These are phyloP conservation scores for Erucastrum elatum DNA, from an alignment of 345 rosid species.

Conservation along the genomic window DNA sequence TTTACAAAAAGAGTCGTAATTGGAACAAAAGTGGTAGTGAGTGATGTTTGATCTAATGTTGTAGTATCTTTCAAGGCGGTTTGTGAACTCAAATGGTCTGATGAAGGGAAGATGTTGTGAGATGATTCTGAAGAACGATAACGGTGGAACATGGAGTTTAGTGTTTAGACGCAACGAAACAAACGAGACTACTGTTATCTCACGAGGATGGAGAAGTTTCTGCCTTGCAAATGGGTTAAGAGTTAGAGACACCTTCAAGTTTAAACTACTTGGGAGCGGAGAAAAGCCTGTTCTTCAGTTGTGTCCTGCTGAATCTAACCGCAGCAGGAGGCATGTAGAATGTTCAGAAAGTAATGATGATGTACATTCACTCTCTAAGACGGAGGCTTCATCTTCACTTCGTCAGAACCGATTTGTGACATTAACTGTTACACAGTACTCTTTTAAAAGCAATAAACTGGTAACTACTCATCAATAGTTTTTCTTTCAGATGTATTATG, in stretches of 20 bases:
- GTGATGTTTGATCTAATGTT: not conserved
- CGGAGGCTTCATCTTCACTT: slow-evolving; percentile 16
- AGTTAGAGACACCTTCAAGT: slow-evolving; percentile 22
- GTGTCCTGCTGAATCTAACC: slow-evolving; percentile 12
- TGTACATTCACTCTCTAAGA: slow-evolving; percentile 7
- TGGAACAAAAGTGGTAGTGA: not conserved
- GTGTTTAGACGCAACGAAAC: not conserved
- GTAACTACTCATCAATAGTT: not conserved
- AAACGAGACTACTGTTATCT: not conserved
- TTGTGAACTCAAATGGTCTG: slow-evolving; percentile 26
- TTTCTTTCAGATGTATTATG: not conserved
- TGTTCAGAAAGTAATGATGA: not conserved
- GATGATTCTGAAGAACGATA: slow-evolving; percentile 27
- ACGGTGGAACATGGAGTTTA: slow-evolving; percentile 21
- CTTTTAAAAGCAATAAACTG: not conserved
- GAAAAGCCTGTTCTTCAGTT: slow-evolving; percentile 11
- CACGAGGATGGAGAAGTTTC: slow-evolving; percentile 34
- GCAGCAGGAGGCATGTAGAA: not conserved
- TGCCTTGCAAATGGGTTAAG: slow-evolving; percentile 20
- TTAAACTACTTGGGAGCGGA: slow-evolving; percentile 16
- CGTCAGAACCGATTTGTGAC: slow-evolving; percentile 25
- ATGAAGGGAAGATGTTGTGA: slow-evolving; percentile 6
- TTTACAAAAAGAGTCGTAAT: not conserved
- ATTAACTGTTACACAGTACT: slow-evolving; percentile 14
- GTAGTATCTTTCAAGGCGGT: slow-evolving; percentile 31